Evolutionary conservation across 306 rosid species (phyloP).

Genomic region (Prunus davidiana): DNA sequence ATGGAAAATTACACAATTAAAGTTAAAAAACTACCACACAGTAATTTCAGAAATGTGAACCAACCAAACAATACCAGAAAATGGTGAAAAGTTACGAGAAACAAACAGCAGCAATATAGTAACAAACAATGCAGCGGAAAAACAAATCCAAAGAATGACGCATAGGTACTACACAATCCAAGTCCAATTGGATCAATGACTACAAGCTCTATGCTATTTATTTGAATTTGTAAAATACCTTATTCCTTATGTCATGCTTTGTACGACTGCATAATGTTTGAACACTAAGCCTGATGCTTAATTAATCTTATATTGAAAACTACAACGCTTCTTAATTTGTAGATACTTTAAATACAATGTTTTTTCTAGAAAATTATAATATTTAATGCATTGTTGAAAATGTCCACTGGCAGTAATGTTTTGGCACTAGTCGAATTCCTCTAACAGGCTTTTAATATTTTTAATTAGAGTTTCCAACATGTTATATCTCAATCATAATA

Average conservation of each 20-base stretch:
- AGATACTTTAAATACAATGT: background rate
- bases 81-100: background rate
- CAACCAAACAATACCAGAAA: background rate
- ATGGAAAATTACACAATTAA: slow-evolving; percentile 21
- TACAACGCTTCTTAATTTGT: background rate
- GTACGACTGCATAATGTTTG: background rate
- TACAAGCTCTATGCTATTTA: background rate
- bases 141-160: background rate
- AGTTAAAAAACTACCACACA: background rate
- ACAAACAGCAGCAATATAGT: background rate
- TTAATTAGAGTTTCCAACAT: background rate
- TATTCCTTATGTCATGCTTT: background rate
- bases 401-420: background rate
- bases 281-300: background rate
- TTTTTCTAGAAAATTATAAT: background rate
- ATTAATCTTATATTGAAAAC: background rate
- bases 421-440: background rate
- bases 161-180: background rate
- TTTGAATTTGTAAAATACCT: background rate
- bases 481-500: background rate
- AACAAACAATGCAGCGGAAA: background rate
- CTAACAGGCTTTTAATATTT: background rate
- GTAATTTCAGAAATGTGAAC: background rate
- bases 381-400: background rate
- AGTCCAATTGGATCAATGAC: slow-evolving; percentile 1